Conservation (phyloP, 2,329 filamentous ascomycete genomes). For the Corinectria fuckeliana region DNA sequence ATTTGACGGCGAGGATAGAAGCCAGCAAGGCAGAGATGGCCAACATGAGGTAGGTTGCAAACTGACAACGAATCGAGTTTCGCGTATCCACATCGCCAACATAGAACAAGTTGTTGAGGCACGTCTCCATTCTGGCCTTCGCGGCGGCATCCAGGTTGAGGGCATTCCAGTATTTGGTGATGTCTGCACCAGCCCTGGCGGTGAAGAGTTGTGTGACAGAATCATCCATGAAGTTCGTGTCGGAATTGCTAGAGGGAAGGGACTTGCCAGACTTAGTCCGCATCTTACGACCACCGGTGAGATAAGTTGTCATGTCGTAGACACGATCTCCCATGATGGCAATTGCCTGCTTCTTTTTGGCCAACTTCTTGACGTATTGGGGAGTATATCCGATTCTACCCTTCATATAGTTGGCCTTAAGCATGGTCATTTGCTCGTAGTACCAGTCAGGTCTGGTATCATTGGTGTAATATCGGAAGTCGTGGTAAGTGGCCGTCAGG, state of each 20-base stretch:
- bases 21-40: conserved; percentile 82
- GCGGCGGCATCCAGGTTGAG: conserved; percentile 64
- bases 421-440: conserved; percentile 80
- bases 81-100: conserved; percentile 90
- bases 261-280: conserved; percentile 61
- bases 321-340: conserved; percentile 80
- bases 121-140: conserved; percentile 76
- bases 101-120: conserved; percentile 94
- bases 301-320: conserved; percentile 89
- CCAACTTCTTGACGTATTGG: conserved; percentile 76
- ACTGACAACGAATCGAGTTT: conserved; percentile 83
- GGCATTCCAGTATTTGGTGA: conserved; percentile 82
- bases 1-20: conserved; percentile 90
- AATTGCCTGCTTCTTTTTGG: conserved; percentile 68
- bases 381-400: conserved; percentile 85
- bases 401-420: conserved; percentile 82
- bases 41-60: conserved; percentile 88
- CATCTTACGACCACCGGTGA: conserved; percentile 74
- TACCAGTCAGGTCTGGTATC: conserved; percentile 92
- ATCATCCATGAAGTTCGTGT: conserved; percentile 82
- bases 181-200: conserved; percentile 75
- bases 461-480: conserved; percentile 86
- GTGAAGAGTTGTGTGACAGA: conserved; percentile 80
- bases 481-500: conserved; percentile 81
- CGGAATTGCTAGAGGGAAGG: conserved; percentile 52